phyloP scores from a whole-genome alignment of 2,329 filamentous ascomycete species.

The Fulvia fulva region DNA sequence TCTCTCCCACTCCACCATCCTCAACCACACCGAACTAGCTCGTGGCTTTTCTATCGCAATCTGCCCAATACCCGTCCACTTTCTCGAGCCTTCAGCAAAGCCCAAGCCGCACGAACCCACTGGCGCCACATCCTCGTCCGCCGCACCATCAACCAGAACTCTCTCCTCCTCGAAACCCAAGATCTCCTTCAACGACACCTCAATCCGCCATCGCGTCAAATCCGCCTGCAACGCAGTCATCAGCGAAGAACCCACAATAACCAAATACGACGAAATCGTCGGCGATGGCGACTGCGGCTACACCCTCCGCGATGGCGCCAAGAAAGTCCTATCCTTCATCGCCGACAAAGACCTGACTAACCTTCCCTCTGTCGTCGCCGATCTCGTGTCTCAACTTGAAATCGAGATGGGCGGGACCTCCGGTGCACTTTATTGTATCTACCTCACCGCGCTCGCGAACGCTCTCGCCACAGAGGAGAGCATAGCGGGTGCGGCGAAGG shows the following conservation, averaged over 20 bases:
- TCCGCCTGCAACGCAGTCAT: constrained; percentile 34
- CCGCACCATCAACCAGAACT: constrained; percentile 7
- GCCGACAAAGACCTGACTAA: constrained; percentile 25
- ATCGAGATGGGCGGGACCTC: constrained; percentile 36
- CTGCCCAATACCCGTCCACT: constrained; percentile 25
- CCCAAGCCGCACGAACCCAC: constrained; percentile 20
- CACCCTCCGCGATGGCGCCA: constrained; percentile 35
- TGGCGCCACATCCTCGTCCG: constrained; percentile 7
- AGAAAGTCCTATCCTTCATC: constrained; percentile 34
- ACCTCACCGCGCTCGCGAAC: constrained; percentile 31
- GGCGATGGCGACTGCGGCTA: constrained; percentile 37
- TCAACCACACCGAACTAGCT: constrained; percentile 28
- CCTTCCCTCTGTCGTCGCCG: constrained; percentile 26
- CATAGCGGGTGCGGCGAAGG: constrained; percentile 25
- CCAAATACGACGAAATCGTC: constrained; percentile 36
- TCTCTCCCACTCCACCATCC: constrained; percentile 34
- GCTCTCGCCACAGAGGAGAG: constrained; percentile 22
- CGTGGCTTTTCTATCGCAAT: constrained; percentile 35
- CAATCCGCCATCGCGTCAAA: constrained; percentile 27
- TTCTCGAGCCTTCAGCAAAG: constrained; percentile 26
- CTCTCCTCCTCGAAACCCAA: constrained; percentile 17
- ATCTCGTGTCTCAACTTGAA: constrained; percentile 33
- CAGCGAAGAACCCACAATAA: constrained; percentile 33
- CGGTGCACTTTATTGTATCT: constrained; percentile 36
- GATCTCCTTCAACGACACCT: constrained; percentile 29